These are phyloP conservation scores for Aegilops longissima DNA, from an alignment of 176 grass and related monocot genomes.

Conservation along the genomic window DNA sequence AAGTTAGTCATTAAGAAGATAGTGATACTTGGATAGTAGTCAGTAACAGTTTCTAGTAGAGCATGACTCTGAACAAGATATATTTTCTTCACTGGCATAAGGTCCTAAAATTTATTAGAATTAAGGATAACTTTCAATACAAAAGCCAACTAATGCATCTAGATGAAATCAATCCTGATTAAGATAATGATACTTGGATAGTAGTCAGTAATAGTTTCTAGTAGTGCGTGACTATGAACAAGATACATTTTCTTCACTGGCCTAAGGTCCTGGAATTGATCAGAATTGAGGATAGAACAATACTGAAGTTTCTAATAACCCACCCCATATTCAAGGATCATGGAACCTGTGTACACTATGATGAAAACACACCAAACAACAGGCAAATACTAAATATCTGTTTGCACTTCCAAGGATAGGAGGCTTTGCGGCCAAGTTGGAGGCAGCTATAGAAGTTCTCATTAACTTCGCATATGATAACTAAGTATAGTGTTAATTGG, in stretches of 20 bases:
- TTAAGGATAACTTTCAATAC: background rate
- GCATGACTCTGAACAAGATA: background rate
- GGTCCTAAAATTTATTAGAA: background rate
- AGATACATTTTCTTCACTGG: background rate
- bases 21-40: background rate
- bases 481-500: background rate
- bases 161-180: conserved; percentile 8
- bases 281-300: background rate
- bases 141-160: background rate
- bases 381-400: background rate
- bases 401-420: background rate
- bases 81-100: conserved; percentile 3
- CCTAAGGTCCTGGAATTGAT: background rate
- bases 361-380: background rate
- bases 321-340: background rate
- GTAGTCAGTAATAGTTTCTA: background rate
- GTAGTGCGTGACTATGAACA: background rate
- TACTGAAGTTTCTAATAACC: background rate
- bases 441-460: background rate
- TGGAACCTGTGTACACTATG: background rate
- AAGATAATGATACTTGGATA: background rate
- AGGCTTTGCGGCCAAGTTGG: background rate
- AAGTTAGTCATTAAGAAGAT: background rate
- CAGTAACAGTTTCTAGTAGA: background rate
- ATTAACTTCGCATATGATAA: background rate